Base-by-base conservation (phyloP, 2,329 filamentous ascomycete species). In the Alternaria gansuensis region DNA sequence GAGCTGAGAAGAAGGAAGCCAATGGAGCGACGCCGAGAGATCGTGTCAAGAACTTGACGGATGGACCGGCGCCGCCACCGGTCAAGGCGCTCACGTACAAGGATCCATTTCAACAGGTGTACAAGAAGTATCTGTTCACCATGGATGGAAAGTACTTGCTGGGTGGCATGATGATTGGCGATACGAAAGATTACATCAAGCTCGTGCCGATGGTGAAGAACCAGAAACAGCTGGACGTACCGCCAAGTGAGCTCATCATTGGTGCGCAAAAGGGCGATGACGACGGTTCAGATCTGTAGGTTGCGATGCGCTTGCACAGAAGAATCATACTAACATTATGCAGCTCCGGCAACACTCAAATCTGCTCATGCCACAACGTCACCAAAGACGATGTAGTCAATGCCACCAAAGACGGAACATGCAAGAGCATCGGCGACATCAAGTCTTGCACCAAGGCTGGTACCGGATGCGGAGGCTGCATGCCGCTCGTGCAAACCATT, bases 151-250 rank as follows among this genome's bases (percentile, higher is more conserved):
- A 96, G 75, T 94, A 94, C 70, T 82, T 97, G 1, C 85, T 97
- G 0, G 93, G 93, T n/a, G 93, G 93, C 4, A 97, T 97, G 92
- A 96, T 97, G 92, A 95, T 97, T 61, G 93, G 93, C 37, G 93
- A 97, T 71, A 96, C 92, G 0, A 90, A 86, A 63, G 93, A 97
- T 79, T 97, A 96, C 72, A 86, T 96, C 79, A 96, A 94, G 76
- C 80, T 97, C 23, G 91, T 96, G 1, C 90, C 91, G 1, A 88
- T 96, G 83, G 92, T 95, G 54, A 96, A 93, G 80, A 88, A 86
- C 65, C 90, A 92, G 73, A 96, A 93, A 75, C 82, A 84, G 62
- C 83, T 97, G 1, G 91, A 96, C 13, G 81, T 92, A 0, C 87
- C 91, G 0, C 93, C 93, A 0, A 87, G 89, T 48, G 88, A 96